Percentiles rank a stretch among this genome's conserved stretches.
Conservation (phyloP, 192 early-diverging fungal species). For the Coemansia sp. region DNA sequence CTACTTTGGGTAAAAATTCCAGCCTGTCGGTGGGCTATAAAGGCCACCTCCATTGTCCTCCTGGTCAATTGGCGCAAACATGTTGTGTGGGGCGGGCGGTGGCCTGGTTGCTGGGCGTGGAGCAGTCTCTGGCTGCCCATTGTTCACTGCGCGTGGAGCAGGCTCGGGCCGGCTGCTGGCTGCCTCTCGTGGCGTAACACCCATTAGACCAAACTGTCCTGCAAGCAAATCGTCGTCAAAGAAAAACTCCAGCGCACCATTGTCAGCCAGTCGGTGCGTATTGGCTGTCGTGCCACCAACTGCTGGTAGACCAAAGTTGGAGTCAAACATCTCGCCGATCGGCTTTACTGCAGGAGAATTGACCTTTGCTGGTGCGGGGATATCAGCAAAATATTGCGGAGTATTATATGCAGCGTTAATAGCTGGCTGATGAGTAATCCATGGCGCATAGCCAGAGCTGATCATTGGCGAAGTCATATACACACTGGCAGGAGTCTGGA, state of each 20-base stretch:
- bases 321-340: slow-evolving; percentile 5
- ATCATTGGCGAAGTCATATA: background rate
- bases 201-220: background rate
- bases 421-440: background rate
- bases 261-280: background rate
- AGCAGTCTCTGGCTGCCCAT: background rate
- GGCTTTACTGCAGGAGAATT: background rate
- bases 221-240: background rate
- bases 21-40: background rate
- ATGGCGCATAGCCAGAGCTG: background rate
- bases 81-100: background rate
- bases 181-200: background rate
- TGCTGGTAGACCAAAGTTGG: background rate
- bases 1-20: background rate
- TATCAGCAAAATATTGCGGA: background rate
- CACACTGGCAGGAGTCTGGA: background rate
- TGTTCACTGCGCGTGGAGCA: background rate
- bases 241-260: slow-evolving; percentile 7
- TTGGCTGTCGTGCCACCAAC: background rate
- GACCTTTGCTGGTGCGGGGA: background rate
- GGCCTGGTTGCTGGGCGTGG: background rate
- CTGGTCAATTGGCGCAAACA: background rate
- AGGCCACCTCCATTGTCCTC: background rate
- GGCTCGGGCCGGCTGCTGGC: background rate
- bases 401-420: background rate